Conservation (phyloP, 768 basidiomycete genomes). For the Lepiota venenata region DNA sequence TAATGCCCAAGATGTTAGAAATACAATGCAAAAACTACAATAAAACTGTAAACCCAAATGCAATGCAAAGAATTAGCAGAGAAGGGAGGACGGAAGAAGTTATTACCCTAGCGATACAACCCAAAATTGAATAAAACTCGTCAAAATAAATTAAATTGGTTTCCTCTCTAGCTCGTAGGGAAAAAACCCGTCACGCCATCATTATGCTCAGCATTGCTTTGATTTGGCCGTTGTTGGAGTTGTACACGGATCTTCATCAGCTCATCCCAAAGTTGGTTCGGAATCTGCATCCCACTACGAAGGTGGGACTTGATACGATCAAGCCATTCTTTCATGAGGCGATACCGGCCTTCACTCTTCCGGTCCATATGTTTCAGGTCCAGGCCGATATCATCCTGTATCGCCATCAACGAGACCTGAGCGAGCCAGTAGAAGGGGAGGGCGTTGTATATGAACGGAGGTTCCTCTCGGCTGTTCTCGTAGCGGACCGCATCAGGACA, state of each 20-base stretch:
- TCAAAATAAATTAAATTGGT: conserved; percentile 9
- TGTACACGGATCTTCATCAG: conserved; percentile 36
- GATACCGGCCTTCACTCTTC: conserved; percentile 35
- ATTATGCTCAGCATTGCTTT: not conserved
- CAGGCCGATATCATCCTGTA: conserved; percentile 40
- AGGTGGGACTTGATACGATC: conserved; percentile 44
- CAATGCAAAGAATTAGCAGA: not conserved
- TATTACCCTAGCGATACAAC: not conserved
- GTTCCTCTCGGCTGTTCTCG: conserved; percentile 25
- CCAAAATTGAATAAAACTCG: not conserved
- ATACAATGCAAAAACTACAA: conserved; percentile 3
- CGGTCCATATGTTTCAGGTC: conserved; percentile 16
- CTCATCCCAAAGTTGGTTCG: conserved; percentile 46
- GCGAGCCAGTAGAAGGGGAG: conserved; percentile 65
- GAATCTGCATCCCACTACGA: conserved; percentile 37
- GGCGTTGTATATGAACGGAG: conserved; percentile 39
- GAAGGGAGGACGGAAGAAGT: not conserved
- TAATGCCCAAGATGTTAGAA: conserved; percentile 6
- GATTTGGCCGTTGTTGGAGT: conserved; percentile 14
- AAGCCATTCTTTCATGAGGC: conserved; percentile 48
- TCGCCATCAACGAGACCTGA: conserved; percentile 48
- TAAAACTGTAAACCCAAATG: not conserved
- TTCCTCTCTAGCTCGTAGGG: not conserved
- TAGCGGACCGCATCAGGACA: conserved; percentile 30
- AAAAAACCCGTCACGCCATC: conserved; percentile 3